These are phyloP conservation scores for Cladophialophora exuberans DNA, from an alignment of 2,329 filamentous ascomycete genomes.

Conservation along the genomic window DNA sequence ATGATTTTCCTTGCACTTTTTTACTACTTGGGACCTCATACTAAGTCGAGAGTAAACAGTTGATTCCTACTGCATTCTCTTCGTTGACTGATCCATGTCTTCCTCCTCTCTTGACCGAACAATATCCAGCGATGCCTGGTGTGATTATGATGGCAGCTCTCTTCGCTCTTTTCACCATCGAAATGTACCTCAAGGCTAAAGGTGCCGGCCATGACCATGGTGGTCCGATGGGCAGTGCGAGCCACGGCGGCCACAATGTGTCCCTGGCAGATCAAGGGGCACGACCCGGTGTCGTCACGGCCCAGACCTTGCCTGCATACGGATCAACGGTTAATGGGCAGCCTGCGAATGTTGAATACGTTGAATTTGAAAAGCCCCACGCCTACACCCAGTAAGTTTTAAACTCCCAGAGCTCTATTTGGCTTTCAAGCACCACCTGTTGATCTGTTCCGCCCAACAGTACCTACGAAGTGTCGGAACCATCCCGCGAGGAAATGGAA, in stretches of 20 bases:
- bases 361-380: not conserved
- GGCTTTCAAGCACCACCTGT: not conserved
- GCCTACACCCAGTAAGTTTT: not conserved
- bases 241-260: not conserved
- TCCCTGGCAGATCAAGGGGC: not conserved
- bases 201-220: constrained; percentile 32
- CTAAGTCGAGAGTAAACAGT: constrained; percentile 48
- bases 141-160: constrained; percentile 68
- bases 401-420: no score
- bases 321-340: not conserved
- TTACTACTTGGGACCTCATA: not conserved
- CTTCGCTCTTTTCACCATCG: constrained; percentile 45
- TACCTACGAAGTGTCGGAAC: constrained; percentile 22
- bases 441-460: constrained; percentile 20
- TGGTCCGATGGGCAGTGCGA: constrained; percentile 29
- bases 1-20: not conserved
- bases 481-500: constrained; percentile 14
- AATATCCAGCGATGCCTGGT: constrained; percentile 65
- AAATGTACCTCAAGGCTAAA: constrained; percentile 30
- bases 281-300: not conserved
- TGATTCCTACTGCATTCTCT: constrained; percentile 64
- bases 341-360: not conserved
- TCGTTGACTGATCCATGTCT: constrained; percentile 54
- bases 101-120: constrained; percentile 61
- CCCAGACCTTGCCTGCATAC: not conserved